A percentile compares a stretch with the other conserved stretches of the same genome.
phyloP scores from a whole-genome alignment of 371 early-diverging fungal genomes.

The Amoeboaphelidium protococcarum region DNA sequence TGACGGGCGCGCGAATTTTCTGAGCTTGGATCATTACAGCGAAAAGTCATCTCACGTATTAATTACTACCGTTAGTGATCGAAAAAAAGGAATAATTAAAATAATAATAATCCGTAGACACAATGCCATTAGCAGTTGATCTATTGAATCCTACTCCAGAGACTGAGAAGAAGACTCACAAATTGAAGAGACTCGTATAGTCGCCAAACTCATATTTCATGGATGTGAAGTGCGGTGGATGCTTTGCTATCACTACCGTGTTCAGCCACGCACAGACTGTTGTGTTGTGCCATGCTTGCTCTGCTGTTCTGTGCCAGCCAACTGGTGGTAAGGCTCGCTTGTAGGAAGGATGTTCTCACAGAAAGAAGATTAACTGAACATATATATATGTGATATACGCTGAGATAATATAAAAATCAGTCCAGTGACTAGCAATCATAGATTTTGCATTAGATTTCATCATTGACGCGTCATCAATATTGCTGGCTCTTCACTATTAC shows the following conservation, averaged over 20 bases:
- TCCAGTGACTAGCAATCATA: too few relatives aligned
- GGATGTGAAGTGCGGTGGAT: conserved; percentile 97
- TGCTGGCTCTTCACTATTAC: too few relatives aligned
- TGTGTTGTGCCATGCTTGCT: conserved; percentile 84
- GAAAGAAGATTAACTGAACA: conserved; percentile 33
- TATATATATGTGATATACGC: too few relatives aligned
- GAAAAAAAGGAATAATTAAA: too few relatives aligned
- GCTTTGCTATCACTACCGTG: conserved; percentile 86
- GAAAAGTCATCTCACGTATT: too few relatives aligned
- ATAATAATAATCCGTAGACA: too few relatives aligned
- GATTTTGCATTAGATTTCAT: too few relatives aligned
- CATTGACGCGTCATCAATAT: too few relatives aligned
- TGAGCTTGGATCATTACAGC: too few relatives aligned
- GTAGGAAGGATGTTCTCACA: conserved; percentile 60
- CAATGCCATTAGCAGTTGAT: conserved; percentile 91
- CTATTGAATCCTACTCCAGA: conserved; percentile 92
- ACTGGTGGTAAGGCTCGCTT: conserved; percentile 96
- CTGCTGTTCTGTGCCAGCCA: conserved; percentile 88
- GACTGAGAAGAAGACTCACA: conserved; percentile 80
- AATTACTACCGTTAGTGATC: too few relatives aligned
- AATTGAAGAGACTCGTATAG: conserved; percentile 97
- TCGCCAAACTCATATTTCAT: conserved; percentile 98
- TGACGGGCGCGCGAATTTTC: too few relatives aligned
- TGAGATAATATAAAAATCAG: too few relatives aligned
- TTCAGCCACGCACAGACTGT: conserved; percentile 98